These are phyloP conservation scores for Prunus campanulata DNA, from an alignment of 306 rosid species.

Conservation along the genomic window DNA sequence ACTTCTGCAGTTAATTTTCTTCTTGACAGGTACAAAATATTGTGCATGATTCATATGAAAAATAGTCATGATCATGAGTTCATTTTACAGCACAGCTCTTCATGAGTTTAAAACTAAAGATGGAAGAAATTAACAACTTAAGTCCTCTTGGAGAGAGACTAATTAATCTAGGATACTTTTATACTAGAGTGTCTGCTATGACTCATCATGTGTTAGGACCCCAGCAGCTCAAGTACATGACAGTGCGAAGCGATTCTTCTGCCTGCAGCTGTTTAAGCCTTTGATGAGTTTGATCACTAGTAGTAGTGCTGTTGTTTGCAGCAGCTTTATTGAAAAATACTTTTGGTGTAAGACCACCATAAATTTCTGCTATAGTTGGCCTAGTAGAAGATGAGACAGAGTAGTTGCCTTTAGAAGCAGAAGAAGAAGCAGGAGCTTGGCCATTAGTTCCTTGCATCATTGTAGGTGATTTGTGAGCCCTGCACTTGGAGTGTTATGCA, in stretches of 20 bases:
- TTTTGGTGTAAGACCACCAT: not conserved
- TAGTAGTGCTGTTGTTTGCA: not conserved
- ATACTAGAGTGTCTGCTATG: not conserved
- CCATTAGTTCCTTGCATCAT: slow-evolving; percentile 12
- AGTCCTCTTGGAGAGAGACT: too few species aligned
- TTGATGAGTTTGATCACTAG: not conserved
- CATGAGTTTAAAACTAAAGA: too few species aligned
- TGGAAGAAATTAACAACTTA: too few species aligned
- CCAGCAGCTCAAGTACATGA: slow-evolving; percentile 83
- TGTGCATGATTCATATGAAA: not conserved
- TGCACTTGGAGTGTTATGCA: not conserved
- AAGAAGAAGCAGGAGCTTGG: not conserved
- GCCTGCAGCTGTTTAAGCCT: slow-evolving; percentile 29
- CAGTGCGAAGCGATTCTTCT: slow-evolving; percentile 75
- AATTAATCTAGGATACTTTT: too few species aligned
- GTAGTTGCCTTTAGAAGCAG: not conserved
- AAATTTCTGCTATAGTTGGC: not conserved
- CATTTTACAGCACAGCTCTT: too few species aligned
- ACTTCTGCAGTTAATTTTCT: not conserved
- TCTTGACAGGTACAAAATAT: not conserved
- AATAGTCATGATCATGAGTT: too few species aligned
- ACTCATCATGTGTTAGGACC: slow-evolving; percentile 42
- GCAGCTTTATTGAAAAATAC: not conserved
- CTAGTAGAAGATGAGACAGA: not conserved
- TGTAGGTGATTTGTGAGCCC: not conserved